Evolutionary conservation across 768 basidiomycete genomes (phyloP).

Genomic region (Russula earlei): DNA sequence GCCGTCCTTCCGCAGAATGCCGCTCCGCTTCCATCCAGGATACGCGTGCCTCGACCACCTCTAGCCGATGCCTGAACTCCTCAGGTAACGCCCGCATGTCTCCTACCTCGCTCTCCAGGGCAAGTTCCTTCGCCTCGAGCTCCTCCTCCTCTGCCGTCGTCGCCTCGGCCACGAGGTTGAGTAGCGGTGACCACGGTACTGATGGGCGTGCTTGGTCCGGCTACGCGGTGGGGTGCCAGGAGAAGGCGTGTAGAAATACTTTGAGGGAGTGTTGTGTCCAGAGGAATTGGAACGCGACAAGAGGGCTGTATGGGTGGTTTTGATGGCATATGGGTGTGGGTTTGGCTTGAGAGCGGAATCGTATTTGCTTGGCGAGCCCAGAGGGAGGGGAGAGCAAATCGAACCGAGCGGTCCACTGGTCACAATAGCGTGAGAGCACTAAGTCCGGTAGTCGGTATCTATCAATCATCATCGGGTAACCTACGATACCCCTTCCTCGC

Average conservation of each 20-base stretch:
- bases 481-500: too few species aligned
- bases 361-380: conserved; percentile 15
- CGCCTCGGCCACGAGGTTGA: conserved; percentile 30
- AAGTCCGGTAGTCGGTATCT: too few species aligned
- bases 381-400: background rate
- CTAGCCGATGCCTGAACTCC: conserved; percentile 25
- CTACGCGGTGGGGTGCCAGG: conserved; percentile 11
- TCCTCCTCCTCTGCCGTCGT: background rate
- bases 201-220: conserved; percentile 23
- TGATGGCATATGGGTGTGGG: conserved; percentile 74
- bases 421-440: too few species aligned
- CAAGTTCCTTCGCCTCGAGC: conserved; percentile 17
- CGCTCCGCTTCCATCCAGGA: conserved; percentile 23
- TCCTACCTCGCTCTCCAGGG: conserved; percentile 22
- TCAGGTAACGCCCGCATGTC: conserved; percentile 24
- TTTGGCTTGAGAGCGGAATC: conserved; percentile 38
- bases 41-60: conserved; percentile 26
- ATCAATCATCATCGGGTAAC: too few species aligned
- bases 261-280: conserved; percentile 31
- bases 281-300: conserved; percentile 57
- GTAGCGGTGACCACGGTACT: conserved; percentile 35
- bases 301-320: conserved; percentile 65
- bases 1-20: background rate
- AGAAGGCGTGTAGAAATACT: conserved; percentile 42
- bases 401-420: too few species aligned